These are phyloP conservation scores for Sordariomycetes sp. DNA, from an alignment of 2,329 filamentous ascomycete genomes.

Conservation along the genomic window DNA sequence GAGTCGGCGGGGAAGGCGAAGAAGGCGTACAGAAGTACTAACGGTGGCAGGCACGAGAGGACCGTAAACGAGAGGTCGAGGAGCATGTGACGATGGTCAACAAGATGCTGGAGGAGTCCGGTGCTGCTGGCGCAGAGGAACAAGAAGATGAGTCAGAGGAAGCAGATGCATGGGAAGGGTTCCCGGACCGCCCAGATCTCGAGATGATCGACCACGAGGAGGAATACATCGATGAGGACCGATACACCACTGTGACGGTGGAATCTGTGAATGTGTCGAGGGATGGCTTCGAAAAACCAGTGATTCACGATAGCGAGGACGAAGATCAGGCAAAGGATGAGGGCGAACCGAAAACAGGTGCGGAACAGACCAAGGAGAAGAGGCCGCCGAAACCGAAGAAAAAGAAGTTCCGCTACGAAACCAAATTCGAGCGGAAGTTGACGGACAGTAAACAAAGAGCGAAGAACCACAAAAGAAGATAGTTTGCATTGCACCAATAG, in stretches of 20 bases:
- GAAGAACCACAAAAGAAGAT: slow-evolving; percentile 38
- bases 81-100: slow-evolving; percentile 73
- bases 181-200: slow-evolving; percentile 40
- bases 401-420: slow-evolving; percentile 89
- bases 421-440: slow-evolving; percentile 73
- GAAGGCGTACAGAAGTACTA: neutral
- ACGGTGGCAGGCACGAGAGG: slow-evolving; percentile 61
- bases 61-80: slow-evolving; percentile 72
- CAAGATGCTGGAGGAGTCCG: slow-evolving; percentile 54
- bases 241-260: slow-evolving; percentile 89
- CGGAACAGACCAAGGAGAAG: slow-evolving; percentile 8
- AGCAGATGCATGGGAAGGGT: slow-evolving; percentile 57
- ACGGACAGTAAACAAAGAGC: slow-evolving; percentile 62
- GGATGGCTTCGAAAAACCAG: slow-evolving; percentile 56
- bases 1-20: neutral
- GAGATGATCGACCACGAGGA: slow-evolving; percentile 69
- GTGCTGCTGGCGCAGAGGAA: slow-evolving; percentile 25
- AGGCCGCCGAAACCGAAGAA: slow-evolving; percentile 66
- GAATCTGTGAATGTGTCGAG: slow-evolving; percentile 76
- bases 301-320: slow-evolving; percentile 18
- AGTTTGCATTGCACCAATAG: slow-evolving; percentile 14
- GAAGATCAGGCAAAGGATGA: slow-evolving; percentile 16
- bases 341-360: slow-evolving; percentile 19
- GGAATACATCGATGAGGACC: slow-evolving; percentile 94
- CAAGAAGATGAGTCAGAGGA: slow-evolving; percentile 11